Evolutionary conservation across 495 filamentous ascomycete genomes (phyloP).

Genomic region (Aspergillus olivimuriae): DNA sequence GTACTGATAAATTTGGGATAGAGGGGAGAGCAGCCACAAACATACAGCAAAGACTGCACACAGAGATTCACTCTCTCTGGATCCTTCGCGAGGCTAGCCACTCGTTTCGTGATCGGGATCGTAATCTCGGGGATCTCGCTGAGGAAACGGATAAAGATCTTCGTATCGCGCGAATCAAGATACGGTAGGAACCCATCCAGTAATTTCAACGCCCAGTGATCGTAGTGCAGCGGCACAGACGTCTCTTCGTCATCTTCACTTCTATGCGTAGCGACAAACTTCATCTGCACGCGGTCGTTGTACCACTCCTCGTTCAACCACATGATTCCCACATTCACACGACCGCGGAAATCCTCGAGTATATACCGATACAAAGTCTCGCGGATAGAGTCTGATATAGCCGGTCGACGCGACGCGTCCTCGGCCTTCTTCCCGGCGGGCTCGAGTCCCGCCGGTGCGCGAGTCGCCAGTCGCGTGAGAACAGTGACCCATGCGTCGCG

Average conservation of each 20-base stretch:
- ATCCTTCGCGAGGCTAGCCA: slow-evolving; percentile 79
- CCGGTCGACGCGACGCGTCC: slow-evolving; percentile 18
- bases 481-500: slow-evolving; percentile 88
- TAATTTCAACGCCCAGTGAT: slow-evolving; percentile 70
- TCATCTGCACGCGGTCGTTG: slow-evolving; percentile 67
- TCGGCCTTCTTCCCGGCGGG: slow-evolving; percentile 30
- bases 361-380: slow-evolving; percentile 77
- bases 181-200: slow-evolving; percentile 85
- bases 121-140: slow-evolving; percentile 84
- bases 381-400: slow-evolving; percentile 63
- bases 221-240: slow-evolving; percentile 55
- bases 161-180: slow-evolving; percentile 73
- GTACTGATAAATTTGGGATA: no score
- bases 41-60: slow-evolving; percentile 55
- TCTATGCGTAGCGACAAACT: slow-evolving; percentile 29
- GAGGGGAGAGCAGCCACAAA: slow-evolving; percentile 5
- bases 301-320: slow-evolving; percentile 99
- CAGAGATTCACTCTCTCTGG: slow-evolving; percentile 68
- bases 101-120: slow-evolving; percentile 57
- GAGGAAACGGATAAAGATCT: slow-evolving; percentile 80
- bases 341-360: slow-evolving; percentile 79
- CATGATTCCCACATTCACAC: slow-evolving; percentile 77
- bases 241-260: slow-evolving; percentile 33
- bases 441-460: slow-evolving; percentile 63
- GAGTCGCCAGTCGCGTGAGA: slow-evolving; percentile 78